Conservation (phyloP, 2,329 filamentous ascomycete species). For the Cladosporium sp. region DNA sequence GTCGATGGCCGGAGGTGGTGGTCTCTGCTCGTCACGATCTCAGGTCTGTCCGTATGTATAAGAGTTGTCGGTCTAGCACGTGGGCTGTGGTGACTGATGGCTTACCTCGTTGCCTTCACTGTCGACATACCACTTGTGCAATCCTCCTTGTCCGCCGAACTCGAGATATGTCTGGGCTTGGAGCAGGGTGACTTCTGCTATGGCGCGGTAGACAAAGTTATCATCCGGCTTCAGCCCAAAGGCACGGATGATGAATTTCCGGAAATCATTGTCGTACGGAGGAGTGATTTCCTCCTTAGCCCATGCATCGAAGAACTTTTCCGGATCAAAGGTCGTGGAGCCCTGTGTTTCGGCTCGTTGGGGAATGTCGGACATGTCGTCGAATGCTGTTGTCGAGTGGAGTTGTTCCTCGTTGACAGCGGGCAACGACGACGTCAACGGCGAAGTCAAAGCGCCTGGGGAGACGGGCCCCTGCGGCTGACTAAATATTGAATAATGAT, state of each 20-base stretch:
- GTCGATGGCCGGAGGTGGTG: constrained; percentile 52
- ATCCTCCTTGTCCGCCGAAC: constrained; percentile 40
- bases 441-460: background rate
- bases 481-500: constrained; percentile 3
- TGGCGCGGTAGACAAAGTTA: constrained; percentile 48
- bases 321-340: constrained; percentile 42
- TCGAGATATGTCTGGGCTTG: constrained; percentile 47
- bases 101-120: constrained; percentile 35
- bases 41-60: constrained; percentile 12
- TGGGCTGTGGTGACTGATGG: constrained; percentile 6
- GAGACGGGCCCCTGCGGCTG: background rate
- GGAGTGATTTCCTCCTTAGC: constrained; percentile 33
- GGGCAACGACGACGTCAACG: constrained; percentile 4
- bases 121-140: constrained; percentile 50
- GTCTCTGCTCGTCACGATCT: constrained; percentile 23
- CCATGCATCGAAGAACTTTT: constrained; percentile 42
- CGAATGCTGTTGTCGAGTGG: background rate
- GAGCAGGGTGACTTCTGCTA: constrained; percentile 46
- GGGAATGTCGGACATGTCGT: constrained; percentile 28
- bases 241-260: constrained; percentile 41
- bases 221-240: constrained; percentile 45
- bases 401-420: background rate
- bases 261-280: constrained; percentile 41
- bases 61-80: constrained; percentile 14
- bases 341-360: constrained; percentile 34